A percentile compares a stretch with the other conserved stretches of the same genome.
phyloP scores from a whole-genome alignment of 495 filamentous ascomycete species.

The Penicillium bialowiezense region DNA sequence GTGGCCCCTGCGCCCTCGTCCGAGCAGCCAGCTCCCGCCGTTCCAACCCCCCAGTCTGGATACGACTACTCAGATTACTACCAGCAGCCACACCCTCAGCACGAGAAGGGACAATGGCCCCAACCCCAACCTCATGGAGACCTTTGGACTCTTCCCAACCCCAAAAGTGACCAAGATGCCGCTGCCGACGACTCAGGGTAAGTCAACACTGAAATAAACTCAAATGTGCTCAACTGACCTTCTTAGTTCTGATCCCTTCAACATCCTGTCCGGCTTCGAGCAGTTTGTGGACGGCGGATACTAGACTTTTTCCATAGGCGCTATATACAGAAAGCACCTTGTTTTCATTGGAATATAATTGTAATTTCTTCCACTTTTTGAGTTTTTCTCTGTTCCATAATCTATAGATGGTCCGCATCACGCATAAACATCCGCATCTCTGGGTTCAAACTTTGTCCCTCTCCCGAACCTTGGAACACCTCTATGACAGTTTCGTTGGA shows the following conservation, averaged over 20 bases:
- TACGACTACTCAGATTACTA: background rate
- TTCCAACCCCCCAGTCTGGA: background rate
- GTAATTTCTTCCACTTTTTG: too few species aligned
- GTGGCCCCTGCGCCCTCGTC: background rate
- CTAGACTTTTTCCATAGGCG: background rate
- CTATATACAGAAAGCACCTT: too few species aligned
- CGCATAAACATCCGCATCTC: too few species aligned
- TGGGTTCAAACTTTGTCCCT: too few species aligned
- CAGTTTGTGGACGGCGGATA: background rate
- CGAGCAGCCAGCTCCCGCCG: background rate
- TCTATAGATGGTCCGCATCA: too few species aligned
- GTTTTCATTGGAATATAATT: too few species aligned
- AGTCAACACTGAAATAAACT: background rate
- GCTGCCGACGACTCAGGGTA: background rate
- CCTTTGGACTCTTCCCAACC: background rate
- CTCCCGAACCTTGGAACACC: too few species aligned
- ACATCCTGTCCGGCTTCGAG: background rate
- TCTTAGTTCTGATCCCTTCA: background rate
- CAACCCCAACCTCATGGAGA: too few species aligned
- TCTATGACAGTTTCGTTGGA: too few species aligned
- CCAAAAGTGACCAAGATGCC: background rate
- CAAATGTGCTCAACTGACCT: constrained; percentile 2
- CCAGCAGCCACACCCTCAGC: background rate
- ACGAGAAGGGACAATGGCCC: too few species aligned
- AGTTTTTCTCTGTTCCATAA: too few species aligned